Percentiles rank a stretch among this genome's conserved stretches.
Evolutionary conservation across 306 rosid species (phyloP).

Genomic region (Glycine soja): DNA sequence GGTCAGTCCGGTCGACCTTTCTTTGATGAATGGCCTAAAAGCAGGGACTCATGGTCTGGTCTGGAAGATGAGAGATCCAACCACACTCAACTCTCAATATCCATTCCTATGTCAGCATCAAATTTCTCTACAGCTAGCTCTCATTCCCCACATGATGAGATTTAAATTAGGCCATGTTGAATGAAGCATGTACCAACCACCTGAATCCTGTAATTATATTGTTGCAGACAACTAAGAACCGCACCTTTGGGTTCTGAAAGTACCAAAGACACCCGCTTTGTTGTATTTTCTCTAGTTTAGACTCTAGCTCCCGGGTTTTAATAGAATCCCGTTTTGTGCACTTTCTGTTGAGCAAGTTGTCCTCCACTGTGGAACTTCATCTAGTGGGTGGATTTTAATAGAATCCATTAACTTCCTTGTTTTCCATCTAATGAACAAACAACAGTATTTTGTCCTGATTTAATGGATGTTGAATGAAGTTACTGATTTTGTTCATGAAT

Average conservation of each 20-base stretch:
- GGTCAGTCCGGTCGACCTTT: slow-evolving; percentile 51
- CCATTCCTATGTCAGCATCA: slow-evolving; percentile 51
- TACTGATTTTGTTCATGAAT: slow-evolving; percentile 24
- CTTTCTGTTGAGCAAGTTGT: background rate
- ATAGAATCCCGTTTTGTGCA: no score
- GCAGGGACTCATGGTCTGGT: slow-evolving; percentile 52
- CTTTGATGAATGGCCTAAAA: slow-evolving; percentile 56
- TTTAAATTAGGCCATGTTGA: background rate
- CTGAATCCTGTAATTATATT: slow-evolving; percentile 20
- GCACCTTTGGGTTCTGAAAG: no score
- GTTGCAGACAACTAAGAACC: slow-evolving; percentile 2
- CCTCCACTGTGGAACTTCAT: no score
- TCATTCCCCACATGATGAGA: slow-evolving; percentile 34
- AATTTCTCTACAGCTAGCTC: slow-evolving; percentile 39
- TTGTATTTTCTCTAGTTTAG: background rate
- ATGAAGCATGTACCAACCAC: background rate
- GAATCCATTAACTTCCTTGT: background rate
- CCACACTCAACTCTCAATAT: slow-evolving; percentile 47
- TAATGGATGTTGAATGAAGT: slow-evolving; percentile 35
- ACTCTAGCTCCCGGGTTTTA: background rate
- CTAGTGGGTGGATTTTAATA: background rate
- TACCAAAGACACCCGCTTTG: no score
- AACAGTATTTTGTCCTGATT: slow-evolving; percentile 14
- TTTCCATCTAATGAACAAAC: slow-evolving; percentile 34
- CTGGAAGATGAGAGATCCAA: slow-evolving; percentile 28